phyloP scores from a whole-genome alignment of 2,329 filamentous ascomycete species.

The Acephala macrosclerotiorum region DNA sequence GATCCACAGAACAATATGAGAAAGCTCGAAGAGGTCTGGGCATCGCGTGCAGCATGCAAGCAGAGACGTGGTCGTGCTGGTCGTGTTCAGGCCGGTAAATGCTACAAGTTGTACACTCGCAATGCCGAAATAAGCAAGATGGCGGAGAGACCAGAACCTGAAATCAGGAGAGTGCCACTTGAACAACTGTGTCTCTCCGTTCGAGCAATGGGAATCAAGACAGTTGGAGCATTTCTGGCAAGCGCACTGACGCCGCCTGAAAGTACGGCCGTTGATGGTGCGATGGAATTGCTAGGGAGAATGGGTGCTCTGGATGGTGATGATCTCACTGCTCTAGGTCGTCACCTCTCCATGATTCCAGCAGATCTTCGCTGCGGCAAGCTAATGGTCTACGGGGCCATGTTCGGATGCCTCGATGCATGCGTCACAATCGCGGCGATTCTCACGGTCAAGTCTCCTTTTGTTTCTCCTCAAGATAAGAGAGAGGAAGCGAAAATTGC shows the following conservation, averaged over 20 bases:
- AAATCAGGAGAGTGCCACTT: constrained; percentile 90
- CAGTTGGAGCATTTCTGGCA: constrained; percentile 82
- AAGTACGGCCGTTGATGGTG: constrained; percentile 83
- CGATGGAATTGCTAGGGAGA: constrained; percentile 77
- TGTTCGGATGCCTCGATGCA: constrained; percentile 90
- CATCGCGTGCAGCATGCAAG: constrained; percentile 91
- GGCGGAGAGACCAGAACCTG: constrained; percentile 87
- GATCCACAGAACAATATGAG: constrained; percentile 94
- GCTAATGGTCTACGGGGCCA: constrained; percentile 92
- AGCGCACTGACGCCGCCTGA: constrained; percentile 91
- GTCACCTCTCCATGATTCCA: constrained; percentile 93
- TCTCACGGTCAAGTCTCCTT: constrained; percentile 87
- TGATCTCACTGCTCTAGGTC: constrained; percentile 87
- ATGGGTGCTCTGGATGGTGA: constrained; percentile 91
- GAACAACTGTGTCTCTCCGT: constrained; percentile 96
- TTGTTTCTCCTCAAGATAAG: constrained; percentile 82
- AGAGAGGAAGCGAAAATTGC: constrained; percentile 83
- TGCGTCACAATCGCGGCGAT: constrained; percentile 90
- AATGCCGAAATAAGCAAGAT: constrained; percentile 83
- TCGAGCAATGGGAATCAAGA: constrained; percentile 88
- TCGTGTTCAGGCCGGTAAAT: constrained; percentile 87
- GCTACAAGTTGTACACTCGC: constrained; percentile 94
- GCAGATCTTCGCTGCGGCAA: constrained; percentile 93
- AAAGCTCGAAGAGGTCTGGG: constrained; percentile 93
- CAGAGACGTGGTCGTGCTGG: constrained; percentile 93